Conservation (phyloP, 257 asterid species). For the Echium plantagineum region DNA sequence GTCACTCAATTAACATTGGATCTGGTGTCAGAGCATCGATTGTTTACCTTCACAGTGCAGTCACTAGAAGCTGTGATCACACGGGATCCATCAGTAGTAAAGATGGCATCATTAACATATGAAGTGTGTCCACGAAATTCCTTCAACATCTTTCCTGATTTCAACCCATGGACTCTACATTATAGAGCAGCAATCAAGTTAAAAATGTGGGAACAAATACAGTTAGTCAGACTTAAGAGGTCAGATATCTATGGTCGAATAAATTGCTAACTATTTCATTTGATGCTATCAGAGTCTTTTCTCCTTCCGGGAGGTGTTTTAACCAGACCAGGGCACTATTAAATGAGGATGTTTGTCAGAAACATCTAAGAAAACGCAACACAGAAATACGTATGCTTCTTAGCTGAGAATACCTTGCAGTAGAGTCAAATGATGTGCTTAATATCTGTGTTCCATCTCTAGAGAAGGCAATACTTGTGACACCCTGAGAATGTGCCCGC, state of each 20-base stretch:
- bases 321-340: neutral
- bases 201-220: slow-evolving; percentile 8
- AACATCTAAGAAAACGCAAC: neutral
- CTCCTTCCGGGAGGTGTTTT: neutral
- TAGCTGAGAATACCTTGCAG: slow-evolving; percentile 62
- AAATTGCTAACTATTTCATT: neutral
- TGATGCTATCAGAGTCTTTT: neutral
- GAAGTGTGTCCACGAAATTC: slow-evolving; percentile 96
- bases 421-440: slow-evolving; percentile 90
- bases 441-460: slow-evolving; percentile 89
- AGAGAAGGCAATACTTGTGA: slow-evolving; percentile 83
- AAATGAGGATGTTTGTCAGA: neutral
- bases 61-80: slow-evolving; percentile 95
- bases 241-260: neutral
- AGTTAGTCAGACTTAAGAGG: neutral
- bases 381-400: neutral
- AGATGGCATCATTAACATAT: slow-evolving; percentile 83
- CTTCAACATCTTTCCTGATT: slow-evolving; percentile 87
- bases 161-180: slow-evolving; percentile 80
- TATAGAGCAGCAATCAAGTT: slow-evolving; percentile 2
- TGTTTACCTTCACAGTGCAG: slow-evolving; percentile 78
- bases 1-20: slow-evolving; percentile 6
- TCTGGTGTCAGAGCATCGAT: slow-evolving; percentile 2
- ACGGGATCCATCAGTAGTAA: slow-evolving; percentile 86
- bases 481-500: slow-evolving; percentile 93